Base-by-base conservation (phyloP, 2,329 filamentous ascomycete genomes). In the Cryphonectria parasitica region DNA sequence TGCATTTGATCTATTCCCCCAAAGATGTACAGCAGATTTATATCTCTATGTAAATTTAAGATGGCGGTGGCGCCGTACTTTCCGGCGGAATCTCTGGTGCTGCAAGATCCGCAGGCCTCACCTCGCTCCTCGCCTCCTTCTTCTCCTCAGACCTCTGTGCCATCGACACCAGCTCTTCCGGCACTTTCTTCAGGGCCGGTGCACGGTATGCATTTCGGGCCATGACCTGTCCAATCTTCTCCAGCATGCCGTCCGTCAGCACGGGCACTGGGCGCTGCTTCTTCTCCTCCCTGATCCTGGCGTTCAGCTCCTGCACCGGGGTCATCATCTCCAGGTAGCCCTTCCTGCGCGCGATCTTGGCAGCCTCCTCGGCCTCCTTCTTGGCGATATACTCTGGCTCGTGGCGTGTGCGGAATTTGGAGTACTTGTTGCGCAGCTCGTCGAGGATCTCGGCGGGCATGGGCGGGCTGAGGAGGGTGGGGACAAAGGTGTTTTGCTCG, bases 381-480 rank as follows among this genome's bases (percentile, higher is more conserved):
- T 81, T 80, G 73, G 79, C 82, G 67, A 95, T 80, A 78, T 91
- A 97, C 79, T 91, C 91, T 62, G 87, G 83, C 73, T 94, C 92
- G 82, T 97, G 93, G 64, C 93, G 86, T 67, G 90, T 94, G 77
- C 94, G 87, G 88, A 95, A 96, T 76, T 87, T 89, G 75, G 91
- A 92, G 86, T 91, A 97, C 79, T 90, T 91, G 84, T 92, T 91
- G 78, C 94, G 88, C 78, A 98, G 85, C 84, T 98, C 95, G 79
- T 97, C 90, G 74, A 97, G 87, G 52, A 98, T 87, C n/a, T 81
- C 83, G 41, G 85, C 82, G 6, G 95, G 94, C 87, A 97, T 93
- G 19, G 95, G 95, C 36, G 92, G 87, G 22, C 87, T 84, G 39
- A 94, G 84, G 34, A 98, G 85, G 49, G 89, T 92, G n/a, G 95